Conservation (phyloP, 768 basidiomycete genomes). For the Guyanaporus albipodus region DNA sequence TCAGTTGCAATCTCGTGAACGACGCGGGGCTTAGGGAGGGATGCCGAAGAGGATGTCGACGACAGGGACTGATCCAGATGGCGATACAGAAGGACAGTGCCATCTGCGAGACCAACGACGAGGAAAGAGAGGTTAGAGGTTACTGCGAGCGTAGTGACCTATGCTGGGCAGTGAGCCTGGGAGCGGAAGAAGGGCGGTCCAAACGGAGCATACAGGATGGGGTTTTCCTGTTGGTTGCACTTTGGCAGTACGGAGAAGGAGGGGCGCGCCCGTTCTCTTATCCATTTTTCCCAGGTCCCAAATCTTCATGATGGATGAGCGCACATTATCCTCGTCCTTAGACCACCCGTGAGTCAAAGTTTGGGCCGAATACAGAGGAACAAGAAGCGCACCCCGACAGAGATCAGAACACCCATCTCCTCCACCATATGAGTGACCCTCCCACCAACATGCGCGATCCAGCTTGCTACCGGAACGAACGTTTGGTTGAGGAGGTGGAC, state of each 20-base stretch:
- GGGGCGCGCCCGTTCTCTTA: constrained; percentile 58
- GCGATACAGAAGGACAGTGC: constrained; percentile 86
- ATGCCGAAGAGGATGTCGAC: constrained; percentile 57
- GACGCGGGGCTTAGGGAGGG: constrained; percentile 81
- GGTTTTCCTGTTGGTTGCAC: constrained; percentile 73
- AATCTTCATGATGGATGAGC: constrained; percentile 73
- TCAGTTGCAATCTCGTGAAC: constrained; percentile 83
- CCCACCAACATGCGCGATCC: constrained; percentile 77
- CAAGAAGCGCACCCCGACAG: constrained; percentile 68
- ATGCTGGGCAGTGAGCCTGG: background rate
- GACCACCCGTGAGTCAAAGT: constrained; percentile 5
- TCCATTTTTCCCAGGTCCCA: constrained; percentile 81
- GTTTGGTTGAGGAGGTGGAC: constrained; percentile 72
- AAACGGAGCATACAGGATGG: constrained; percentile 55
- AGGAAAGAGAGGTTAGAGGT: constrained; percentile 78
- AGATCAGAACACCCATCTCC: constrained; percentile 75
- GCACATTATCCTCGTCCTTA: constrained; percentile 72
- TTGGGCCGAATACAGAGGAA: background rate
- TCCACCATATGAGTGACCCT: constrained; percentile 87
- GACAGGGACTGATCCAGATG: constrained; percentile 89
- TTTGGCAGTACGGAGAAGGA: constrained; percentile 69
- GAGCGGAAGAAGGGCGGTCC: background rate
- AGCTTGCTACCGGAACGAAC: constrained; percentile 67
- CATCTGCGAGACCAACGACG: constrained; percentile 91
- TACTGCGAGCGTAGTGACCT: constrained; percentile 79